Conservation (phyloP, 2,329 filamentous ascomycete species). For the Pseudogymnoascus sp. region DNA sequence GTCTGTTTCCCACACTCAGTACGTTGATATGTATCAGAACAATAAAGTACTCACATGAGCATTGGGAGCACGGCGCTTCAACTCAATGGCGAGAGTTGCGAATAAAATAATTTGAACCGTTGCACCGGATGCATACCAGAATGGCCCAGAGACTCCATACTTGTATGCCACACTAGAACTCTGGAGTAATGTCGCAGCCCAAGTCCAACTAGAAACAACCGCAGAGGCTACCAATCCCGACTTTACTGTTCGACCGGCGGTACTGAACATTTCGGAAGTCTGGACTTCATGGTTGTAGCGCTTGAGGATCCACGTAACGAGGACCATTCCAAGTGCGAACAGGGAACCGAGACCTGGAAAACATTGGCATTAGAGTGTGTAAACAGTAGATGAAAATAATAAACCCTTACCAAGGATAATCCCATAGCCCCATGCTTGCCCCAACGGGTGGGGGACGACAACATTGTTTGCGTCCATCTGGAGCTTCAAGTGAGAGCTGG, state of each 20-base stretch:
- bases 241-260: constrained; percentile 80
- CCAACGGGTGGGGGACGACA: constrained; percentile 11
- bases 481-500: neutral
- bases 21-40: neutral
- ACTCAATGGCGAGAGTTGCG: constrained; percentile 80
- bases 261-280: constrained; percentile 89
- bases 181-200: constrained; percentile 78
- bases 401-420: constrained; percentile 44
- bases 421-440: constrained; percentile 53
- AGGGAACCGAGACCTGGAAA: constrained; percentile 43
- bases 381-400: neutral
- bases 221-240: constrained; percentile 80
- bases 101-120: constrained; percentile 86
- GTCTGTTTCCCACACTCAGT: constrained; percentile 30
- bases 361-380: neutral
- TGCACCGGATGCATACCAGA: constrained; percentile 63
- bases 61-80: constrained; percentile 81
- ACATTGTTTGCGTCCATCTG: constrained; percentile 1
- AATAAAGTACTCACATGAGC: constrained; percentile 48
- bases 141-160: constrained; percentile 62
- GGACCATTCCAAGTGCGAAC: constrained; percentile 58
- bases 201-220: constrained; percentile 91
- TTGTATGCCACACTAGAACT: constrained; percentile 75
- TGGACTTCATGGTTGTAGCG: constrained; percentile 69
- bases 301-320: constrained; percentile 30